Evolutionary conservation across 2,329 filamentous ascomycete species (phyloP).

Genomic region (Fusarium concolor): DNA sequence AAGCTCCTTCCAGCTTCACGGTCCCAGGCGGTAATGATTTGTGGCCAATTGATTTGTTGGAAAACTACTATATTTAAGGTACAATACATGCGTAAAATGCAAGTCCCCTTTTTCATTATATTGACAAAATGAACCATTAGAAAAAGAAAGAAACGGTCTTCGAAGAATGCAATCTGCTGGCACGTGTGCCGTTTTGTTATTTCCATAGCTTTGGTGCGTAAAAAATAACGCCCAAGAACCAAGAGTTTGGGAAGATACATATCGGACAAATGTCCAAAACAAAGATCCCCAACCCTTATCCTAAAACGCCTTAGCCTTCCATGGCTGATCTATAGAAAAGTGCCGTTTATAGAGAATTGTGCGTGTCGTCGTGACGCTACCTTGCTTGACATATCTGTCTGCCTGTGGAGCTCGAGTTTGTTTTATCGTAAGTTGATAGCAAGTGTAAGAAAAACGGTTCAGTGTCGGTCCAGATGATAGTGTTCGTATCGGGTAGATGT

Average conservation of each 20-base stretch:
- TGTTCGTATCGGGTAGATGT: conserved; percentile 3
- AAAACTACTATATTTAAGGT: neutral
- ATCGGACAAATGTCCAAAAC: conserved; percentile 9
- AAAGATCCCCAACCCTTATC: conserved; percentile 2
- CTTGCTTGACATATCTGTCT: conserved; percentile 27
- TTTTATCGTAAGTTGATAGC: conserved; percentile 28
- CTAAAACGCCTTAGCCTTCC: conserved; percentile 27
- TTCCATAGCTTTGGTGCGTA: neutral
- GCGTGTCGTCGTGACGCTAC: conserved; percentile 39
- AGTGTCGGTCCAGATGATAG: conserved; percentile 11
- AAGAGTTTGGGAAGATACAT: neutral
- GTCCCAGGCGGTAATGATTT: too few relatives aligned
- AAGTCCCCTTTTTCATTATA: conserved; percentile 7
- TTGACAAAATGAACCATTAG: neutral
- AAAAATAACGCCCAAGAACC: neutral
- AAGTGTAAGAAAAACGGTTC: conserved; percentile 21
- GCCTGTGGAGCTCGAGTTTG: conserved; percentile 23
- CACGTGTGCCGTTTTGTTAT: neutral
- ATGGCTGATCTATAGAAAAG: conserved; percentile 32
- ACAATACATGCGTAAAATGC: conserved; percentile 9
- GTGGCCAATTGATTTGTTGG: too few relatives aligned
- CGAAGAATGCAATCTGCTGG: conserved; percentile 2
- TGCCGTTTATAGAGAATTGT: conserved; percentile 30
- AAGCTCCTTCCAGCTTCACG: neutral
- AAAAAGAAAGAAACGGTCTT: conserved; percentile 4